A percentile compares a stretch with the other conserved stretches of the same genome.
Conservation (phyloP, 176 grass and related monocot genomes). For the Oryza meridionalis region DNA sequence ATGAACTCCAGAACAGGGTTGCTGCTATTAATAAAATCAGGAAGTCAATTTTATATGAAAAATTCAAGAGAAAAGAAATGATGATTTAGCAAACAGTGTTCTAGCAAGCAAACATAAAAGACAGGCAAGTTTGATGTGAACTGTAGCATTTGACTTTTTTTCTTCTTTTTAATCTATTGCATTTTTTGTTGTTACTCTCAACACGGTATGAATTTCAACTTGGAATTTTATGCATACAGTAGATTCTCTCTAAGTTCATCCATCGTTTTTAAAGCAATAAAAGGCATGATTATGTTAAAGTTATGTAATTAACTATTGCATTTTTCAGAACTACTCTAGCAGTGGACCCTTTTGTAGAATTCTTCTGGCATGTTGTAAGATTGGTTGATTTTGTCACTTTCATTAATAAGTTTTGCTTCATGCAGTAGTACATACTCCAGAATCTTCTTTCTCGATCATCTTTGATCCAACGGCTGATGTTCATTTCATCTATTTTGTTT, state of each 20-base stretch:
- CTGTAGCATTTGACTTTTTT: background rate
- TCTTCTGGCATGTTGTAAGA: background rate
- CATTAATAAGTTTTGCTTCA: background rate
- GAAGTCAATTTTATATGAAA: constrained; percentile 30
- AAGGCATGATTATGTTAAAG: constrained; percentile 79
- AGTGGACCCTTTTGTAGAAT: background rate
- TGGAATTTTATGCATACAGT: background rate
- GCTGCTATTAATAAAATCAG: constrained; percentile 80
- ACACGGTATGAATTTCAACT: background rate
- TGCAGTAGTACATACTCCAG: background rate
- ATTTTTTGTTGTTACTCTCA: background rate
- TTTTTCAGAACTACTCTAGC: background rate
- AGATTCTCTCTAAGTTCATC: background rate
- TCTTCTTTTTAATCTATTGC: background rate
- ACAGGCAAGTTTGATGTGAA: no score
- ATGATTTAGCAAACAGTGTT: no score
- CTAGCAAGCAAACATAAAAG: no score
- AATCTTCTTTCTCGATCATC: no score
- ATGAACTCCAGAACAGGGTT: constrained; percentile 93
- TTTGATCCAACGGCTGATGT: no score
- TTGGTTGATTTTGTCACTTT: background rate
- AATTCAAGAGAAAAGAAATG: no score
- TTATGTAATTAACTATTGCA: constrained; percentile 35
- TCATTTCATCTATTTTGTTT: no score
- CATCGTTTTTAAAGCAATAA: constrained; percentile 5